Base-by-base conservation (phyloP, 257 asterid species). In the Jaltomata sinuosa region DNA sequence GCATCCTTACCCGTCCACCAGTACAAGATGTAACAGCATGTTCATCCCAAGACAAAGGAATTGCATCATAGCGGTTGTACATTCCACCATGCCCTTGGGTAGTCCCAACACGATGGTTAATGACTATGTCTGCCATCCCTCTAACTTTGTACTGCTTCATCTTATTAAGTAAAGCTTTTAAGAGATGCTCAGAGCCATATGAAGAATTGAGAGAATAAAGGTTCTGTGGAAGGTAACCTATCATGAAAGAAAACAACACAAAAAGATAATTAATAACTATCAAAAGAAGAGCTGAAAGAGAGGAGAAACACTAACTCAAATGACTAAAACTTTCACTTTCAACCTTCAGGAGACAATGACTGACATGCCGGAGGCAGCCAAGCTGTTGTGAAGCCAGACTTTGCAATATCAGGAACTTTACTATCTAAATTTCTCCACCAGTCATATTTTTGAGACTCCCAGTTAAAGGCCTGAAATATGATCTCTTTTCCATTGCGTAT, bases 41-140 rank as follows among this genome's bases (percentile, higher is more conserved):
- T 88, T 96, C 98, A 84, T 93, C 94, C 99, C 99, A 96, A 65
- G 98, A 42, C 59, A 93, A 27, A 64, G 97, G 95, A 81, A 96
- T 93, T 89, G 98, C 99, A 87, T 94, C 99, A 86, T 91, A 96
- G 67, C 98, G 98, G 87, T 96, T 96, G 89, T 92, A 96, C 93
- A 82, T 90, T 87, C 98, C 98, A 81, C 95, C 95, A 83, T 90
- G 91, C 87, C 99, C 98, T 88, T 88, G 80, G 11, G 96, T 90
- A 84, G 99, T 96, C 55, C 99, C 99, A 87, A 89, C 93, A 67
- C 99, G 95, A 90, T 96, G 98, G 81, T 96, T 96, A 90, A 96
- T 93, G 87, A 96, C 98, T 81, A 96, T 91, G 88, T 96, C 99
- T 69, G 98, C 98, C 99, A 96, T 96, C 32, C 94, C 87, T 90